Conservation (phyloP, 2,329 filamentous ascomycete genomes). For the Ophiostoma angusticollis region DNA sequence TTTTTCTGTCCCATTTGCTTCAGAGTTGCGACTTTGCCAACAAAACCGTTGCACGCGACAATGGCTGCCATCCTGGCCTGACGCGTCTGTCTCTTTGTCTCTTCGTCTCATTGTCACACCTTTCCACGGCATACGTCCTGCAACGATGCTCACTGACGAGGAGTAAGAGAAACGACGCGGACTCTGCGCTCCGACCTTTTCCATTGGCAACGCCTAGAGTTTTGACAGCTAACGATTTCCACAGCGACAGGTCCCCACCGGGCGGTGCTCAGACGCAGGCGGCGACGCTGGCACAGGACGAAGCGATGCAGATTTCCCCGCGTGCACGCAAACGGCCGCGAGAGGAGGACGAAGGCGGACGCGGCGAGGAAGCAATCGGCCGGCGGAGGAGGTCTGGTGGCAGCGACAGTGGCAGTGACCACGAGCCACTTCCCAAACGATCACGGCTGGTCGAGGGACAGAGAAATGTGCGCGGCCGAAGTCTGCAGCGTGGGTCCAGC, state of each 20-base stretch:
- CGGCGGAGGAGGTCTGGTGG: neutral
- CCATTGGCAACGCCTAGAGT: too few relatives aligned
- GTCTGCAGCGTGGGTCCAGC: neutral
- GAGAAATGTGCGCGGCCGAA: neutral
- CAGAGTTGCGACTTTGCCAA: too few relatives aligned
- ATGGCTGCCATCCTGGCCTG: too few relatives aligned
- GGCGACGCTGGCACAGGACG: neutral
- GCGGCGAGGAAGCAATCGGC: neutral
- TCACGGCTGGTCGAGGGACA: neutral
- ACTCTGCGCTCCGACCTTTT: too few relatives aligned
- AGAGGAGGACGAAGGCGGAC: neutral
- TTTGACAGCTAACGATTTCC: too few relatives aligned
- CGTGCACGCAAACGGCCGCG: neutral
- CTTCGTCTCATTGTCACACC: too few relatives aligned
- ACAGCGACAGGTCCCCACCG: too few relatives aligned
- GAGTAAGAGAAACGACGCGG: neutral
- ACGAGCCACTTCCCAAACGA: neutral
- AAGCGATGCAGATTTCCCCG: constrained; percentile 3
- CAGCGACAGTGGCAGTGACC: neutral
- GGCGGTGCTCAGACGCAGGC: too few relatives aligned
- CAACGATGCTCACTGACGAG: neutral
- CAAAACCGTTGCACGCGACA: too few relatives aligned
- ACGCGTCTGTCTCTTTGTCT: too few relatives aligned
- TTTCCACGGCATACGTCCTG: too few relatives aligned
- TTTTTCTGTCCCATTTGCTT: too few relatives aligned